Base-by-base conservation (phyloP, 75 land plant species). In the Pinus taeda region DNA sequence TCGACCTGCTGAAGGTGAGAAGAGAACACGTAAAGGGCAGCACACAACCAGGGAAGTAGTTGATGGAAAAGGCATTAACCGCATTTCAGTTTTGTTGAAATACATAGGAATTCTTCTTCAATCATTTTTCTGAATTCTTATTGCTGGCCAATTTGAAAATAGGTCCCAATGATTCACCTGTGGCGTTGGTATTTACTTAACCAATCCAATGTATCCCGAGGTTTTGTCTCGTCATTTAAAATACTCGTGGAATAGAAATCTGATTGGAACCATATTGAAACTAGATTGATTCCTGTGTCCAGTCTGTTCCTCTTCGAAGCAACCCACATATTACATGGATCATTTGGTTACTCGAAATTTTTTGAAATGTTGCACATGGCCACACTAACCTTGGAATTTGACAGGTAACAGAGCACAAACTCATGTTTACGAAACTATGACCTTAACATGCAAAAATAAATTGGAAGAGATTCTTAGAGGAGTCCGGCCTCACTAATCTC, bases 291-390 rank as follows among this genome's bases (percentile, higher is more conserved):
- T 69, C 72, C 26, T 39, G 42, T 69, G 55, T 69, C 42, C 72
- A 69, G n/a, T 69, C 20, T 69, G 26, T 69, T 69, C 49, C 72
- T 69, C 42, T 69, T 42, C 42, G n/a, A 69, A 39, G 49, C 49
- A 42, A n/a, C 42, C n/a, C 49, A 17, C 49, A 17, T 45, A 39
- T 9, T n/a, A 42, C n/a, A 45, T 45, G 9, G 53, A 39, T 45
- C 53, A 11, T 65, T 30, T 30, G 1, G 20, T 39, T 39, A 3
- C 7, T 37, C 22, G 36, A 7, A 6, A 15, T 65, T 65, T 33
- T 20, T 67, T 39, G 37, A 17, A 67, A 8, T 67, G 3, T 37
- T 39, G 42, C 36, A n/a, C 6, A 39, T 17, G 18, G 45, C 4
- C 42, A 39, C 5, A 39, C 42, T 39, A 39, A 39, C 42, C 42